These are phyloP conservation scores for Lantana camara DNA, from an alignment of 257 asterid genomes.

Conservation along the genomic window DNA sequence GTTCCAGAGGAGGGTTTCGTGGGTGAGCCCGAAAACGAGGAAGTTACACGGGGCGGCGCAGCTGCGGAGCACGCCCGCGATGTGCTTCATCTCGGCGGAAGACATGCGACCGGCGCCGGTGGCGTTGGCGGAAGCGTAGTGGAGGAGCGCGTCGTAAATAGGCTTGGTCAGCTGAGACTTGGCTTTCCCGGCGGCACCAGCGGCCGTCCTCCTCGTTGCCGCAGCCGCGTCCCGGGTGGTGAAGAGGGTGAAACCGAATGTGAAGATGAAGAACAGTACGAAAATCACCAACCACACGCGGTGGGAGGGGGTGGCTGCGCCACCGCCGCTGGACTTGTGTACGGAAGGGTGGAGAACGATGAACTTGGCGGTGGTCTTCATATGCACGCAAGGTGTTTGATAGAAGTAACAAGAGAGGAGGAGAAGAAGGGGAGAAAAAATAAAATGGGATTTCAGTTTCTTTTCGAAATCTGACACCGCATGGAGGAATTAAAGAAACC, in stretches of 20 bases:
- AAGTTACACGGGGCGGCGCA: slow-evolving; percentile 70
- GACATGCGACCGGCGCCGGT: slow-evolving; percentile 50
- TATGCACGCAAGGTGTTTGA: slow-evolving; percentile 33
- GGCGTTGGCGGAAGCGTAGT: slow-evolving; percentile 64
- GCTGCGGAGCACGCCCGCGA: slow-evolving; percentile 62
- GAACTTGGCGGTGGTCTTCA: slow-evolving; percentile 72
- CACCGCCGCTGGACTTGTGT: slow-evolving; percentile 47
- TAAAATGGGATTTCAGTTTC: background rate
- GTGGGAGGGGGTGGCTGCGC: slow-evolving; percentile 36
- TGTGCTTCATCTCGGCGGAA: slow-evolving; percentile 44
- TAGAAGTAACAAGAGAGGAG: slow-evolving; percentile 1
- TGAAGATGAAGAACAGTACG: slow-evolving; percentile 56
- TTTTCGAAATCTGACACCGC: slow-evolving; percentile 17
- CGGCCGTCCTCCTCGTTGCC: slow-evolving; percentile 15
- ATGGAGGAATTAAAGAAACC: slow-evolving; percentile 27
- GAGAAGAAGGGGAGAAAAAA: too few species aligned
- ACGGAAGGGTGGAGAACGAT: slow-evolving; percentile 69
- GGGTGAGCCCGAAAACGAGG: slow-evolving; percentile 79
- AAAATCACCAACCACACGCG: slow-evolving; percentile 56
- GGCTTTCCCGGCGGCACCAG: slow-evolving; percentile 8
- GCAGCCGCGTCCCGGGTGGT: slow-evolving; percentile 47
- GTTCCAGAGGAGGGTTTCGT: slow-evolving; percentile 80
- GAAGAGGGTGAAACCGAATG: slow-evolving; percentile 57
- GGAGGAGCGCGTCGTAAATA: slow-evolving; percentile 65
- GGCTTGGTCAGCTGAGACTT: slow-evolving; percentile 41